Base-by-base conservation (phyloP, 2,329 filamentous ascomycete species). In the Colletotrichum spaethianum region DNA sequence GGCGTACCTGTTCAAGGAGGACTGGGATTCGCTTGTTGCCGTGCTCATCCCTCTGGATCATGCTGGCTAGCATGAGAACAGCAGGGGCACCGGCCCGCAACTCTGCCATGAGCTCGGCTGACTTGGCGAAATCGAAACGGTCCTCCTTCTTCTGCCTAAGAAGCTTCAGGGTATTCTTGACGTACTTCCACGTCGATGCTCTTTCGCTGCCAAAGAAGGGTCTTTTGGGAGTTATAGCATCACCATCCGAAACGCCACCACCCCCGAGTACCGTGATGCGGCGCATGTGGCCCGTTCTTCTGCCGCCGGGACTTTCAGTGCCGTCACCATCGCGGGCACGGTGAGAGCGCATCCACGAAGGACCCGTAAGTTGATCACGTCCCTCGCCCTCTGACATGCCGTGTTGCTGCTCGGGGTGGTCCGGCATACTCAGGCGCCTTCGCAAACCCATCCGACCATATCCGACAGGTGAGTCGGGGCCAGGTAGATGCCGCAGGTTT, bases 21-120 rank as follows among this genome's bases (percentile, higher is more conserved):
- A 99, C 95, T 0, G 96, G 96, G 69, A 99, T 98, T 71, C 95
- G 92, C 83, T 94, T 96, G 82, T 97, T 96, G 60, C 96, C 95
- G 77, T 98, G 94, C 82, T 99, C 96, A 77, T 99, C 96, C 69
- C 96, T 90, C 83, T 98, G 96, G 77, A 98, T 96, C 94, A 98
- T 98, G 79, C 95, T 98, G 9, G 96, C 96, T 63, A 99, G 86
- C 82, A 99, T 97, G 70, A 99, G 86, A 26, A 96, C 96, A 31
- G 96, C 96, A 4, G 96, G 96, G 1, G 95, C 94, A 65, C 95
- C 96, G 53, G 96, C 97, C 60, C 96, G 90, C 46, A 99, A 86
- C 82, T 99, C 96, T 1, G 96, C 96, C 90, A 99, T 96, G 57
- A 99, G 87, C 81, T 99, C 96, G 2, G 96, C 95, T 12, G 96